Evolutionary conservation across 768 basidiomycete genomes (phyloP), one percentile per base, ranked within the genome.

Genomic region (Mycena crocata): DNA sequence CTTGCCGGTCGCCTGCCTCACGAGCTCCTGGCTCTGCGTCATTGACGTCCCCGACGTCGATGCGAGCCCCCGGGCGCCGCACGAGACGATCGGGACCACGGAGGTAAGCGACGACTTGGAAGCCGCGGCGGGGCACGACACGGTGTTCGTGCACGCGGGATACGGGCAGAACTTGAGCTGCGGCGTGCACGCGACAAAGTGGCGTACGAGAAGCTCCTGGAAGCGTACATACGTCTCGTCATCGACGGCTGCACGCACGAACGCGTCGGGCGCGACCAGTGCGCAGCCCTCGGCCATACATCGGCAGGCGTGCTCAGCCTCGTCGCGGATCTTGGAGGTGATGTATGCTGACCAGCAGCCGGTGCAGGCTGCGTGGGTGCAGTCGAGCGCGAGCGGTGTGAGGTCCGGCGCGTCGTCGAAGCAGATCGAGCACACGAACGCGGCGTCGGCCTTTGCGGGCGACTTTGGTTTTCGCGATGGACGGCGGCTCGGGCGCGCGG

Each of bases 81-180:
- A 99, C 24, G 85, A 85, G 12, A 99, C 97, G 32, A 89, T 96
- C 1, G 98, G 98, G 2, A 99, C 95, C 58, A 95, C 80, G 2
- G 87, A 89, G 57, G 90, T 85, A 34, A 98, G 83, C 62, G 91
- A 86, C 2, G 86, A 83, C 76, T 91, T 92, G 48, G 89, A 86
- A 1, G 95, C 86, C 0, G 93, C 94, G n/a, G 90, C 77, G 12
- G 90, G 86, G 80, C 96, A 98, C 42, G 93, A 91, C 49, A 99
- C 91, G n/a, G 96, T 96, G 77, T 94, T 90, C 40, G 95, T 92
- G 85, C 98, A 99, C 40, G 90, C 88, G 0, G 97, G 96, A 71
- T 94, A 95, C 4, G 98, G 98, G 76, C 98, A 99, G 84, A 93
- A 99, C 78, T 94, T 92, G 75, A 99, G 86, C 60, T 87, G 89